These are phyloP conservation scores for Pleurotus platypus DNA, from an alignment of 768 basidiomycete genomes.

Conservation along the genomic window DNA sequence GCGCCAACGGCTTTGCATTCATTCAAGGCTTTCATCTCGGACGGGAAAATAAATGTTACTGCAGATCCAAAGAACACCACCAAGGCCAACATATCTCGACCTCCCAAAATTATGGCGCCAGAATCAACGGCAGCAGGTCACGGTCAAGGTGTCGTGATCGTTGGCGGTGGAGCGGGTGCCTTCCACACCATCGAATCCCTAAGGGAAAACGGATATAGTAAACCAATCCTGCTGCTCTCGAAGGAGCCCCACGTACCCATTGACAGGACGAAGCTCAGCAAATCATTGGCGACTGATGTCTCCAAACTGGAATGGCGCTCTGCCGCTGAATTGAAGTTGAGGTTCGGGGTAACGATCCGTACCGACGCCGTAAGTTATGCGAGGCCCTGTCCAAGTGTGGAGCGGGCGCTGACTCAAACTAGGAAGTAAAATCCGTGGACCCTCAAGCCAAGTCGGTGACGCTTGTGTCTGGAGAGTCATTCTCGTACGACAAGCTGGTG, in stretches of 20 bases:
- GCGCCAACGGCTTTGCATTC: constrained; percentile 78
- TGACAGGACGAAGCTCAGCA: constrained; percentile 90
- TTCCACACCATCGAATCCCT: constrained; percentile 78
- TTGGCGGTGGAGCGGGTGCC: constrained; percentile 83
- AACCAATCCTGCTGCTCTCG: constrained; percentile 76
- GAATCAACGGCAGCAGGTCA: constrained; percentile 33
- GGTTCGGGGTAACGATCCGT: constrained; percentile 65
- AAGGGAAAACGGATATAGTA: constrained; percentile 76
- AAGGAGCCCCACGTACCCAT: constrained; percentile 80
- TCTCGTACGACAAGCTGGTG: constrained; percentile 75
- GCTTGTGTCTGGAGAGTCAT: constrained; percentile 49
- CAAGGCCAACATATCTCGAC: constrained; percentile 64
- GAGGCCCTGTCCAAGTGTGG: not conserved
- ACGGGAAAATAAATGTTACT: constrained; percentile 77
- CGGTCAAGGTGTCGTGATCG: constrained; percentile 71
- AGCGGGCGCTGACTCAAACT: constrained; percentile 1
- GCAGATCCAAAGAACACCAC: constrained; percentile 59
- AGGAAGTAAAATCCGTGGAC: constrained; percentile 74
- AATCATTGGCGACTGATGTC: constrained; percentile 74
- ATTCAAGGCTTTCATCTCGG: constrained; percentile 62
- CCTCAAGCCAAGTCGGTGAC: constrained; percentile 57
- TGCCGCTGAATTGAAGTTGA: constrained; percentile 71
- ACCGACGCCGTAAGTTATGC: constrained; percentile 45
- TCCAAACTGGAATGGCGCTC: constrained; percentile 75
- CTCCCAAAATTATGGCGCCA: constrained; percentile 49